phyloP scores from a whole-genome alignment of 441 rosid genomes.

The Gossypium davidsonii region DNA sequence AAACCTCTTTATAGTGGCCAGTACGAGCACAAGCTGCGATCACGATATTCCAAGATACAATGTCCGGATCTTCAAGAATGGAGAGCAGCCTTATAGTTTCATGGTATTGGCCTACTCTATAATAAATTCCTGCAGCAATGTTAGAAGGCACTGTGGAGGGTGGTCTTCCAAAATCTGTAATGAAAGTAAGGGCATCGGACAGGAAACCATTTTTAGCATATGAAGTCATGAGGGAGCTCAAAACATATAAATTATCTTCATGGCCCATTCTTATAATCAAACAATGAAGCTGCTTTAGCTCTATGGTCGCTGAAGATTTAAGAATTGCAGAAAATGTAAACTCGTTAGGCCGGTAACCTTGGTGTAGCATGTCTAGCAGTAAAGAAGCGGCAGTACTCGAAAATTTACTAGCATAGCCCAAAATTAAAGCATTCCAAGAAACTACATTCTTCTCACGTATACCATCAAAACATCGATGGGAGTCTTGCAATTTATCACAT shows the following conservation, averaged over 20 bases:
- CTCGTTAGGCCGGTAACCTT: conserved; percentile 55
- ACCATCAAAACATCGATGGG: conserved; percentile 45
- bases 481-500: conserved; percentile 45
- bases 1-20: conserved; percentile 44
- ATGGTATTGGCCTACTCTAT: conserved; percentile 50
- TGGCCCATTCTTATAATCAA: conserved; percentile 58
- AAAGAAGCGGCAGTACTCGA: conserved; percentile 30
- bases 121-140: conserved; percentile 57
- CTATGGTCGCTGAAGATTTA: conserved; percentile 29
- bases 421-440: conserved; percentile 74
- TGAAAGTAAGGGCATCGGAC: conserved; percentile 43
- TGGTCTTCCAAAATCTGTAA: conserved; percentile 27
- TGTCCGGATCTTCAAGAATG: conserved; percentile 59
- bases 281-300: conserved; percentile 60
- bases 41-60: conserved; percentile 71
- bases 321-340: conserved; percentile 63
- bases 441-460: conserved; percentile 54
- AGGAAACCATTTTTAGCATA: conserved; percentile 53
- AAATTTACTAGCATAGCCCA: conserved; percentile 45
- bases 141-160: conserved; percentile 42
- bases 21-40: conserved; percentile 66
- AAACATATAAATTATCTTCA: conserved; percentile 45
- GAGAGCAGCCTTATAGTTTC: conserved; percentile 56
- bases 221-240: conserved; percentile 60
- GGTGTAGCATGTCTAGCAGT: conserved; percentile 47